Base-by-base conservation (phyloP, 768 basidiomycete genomes). In the Boletus rubescentipes region DNA sequence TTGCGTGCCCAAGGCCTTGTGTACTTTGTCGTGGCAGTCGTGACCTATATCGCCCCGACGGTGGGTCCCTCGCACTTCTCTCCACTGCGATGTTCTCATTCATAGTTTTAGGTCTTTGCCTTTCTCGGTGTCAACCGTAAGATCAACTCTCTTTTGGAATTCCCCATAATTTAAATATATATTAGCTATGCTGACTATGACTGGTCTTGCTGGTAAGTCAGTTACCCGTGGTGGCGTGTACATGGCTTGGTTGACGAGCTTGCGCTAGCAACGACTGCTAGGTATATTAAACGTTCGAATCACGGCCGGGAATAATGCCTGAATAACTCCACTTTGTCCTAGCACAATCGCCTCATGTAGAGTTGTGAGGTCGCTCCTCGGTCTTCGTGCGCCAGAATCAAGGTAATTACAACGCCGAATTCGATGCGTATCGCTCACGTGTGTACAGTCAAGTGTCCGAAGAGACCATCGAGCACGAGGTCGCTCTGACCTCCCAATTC, bases 1-100 rank as follows among this genome's bases (percentile, higher is more conserved):
- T 42, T 69, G 21, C 51, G 41, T 34, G 29, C 46, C 4, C 69
- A 69, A 39, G 62, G 62, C 34, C 7, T 69, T 9, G 10, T 46
- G 14, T 62, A 69, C 32, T 69, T 67, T 29, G 49, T 40, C 1
- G 46, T 69, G 14, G 49, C 46, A 0, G 53, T 58, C 9, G 3
- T 69, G 4, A 39, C 55, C 5, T 67, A 61, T 23, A 45, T 71
- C 16, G 41, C 53, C 6, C 53, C 61, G 30, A 46, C 46, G 48
- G 63, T 61, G 9, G 0, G 46, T 5, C 40, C 20, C 18, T 18
- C 3, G 15, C 23, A 4, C 16, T 9, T n/a, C 2, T 6, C 12
- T 35, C 5, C n/a, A n/a, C 4, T 26, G 5, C 2, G 18, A 10
- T 12, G 3, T 30, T 7, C 45, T 46, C 36, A 50, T 30, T 1